Evolutionary conservation across 345 rosid genomes (phyloP), one percentile per base, ranked within the genome.

Genomic region (Acer negundo): DNA sequence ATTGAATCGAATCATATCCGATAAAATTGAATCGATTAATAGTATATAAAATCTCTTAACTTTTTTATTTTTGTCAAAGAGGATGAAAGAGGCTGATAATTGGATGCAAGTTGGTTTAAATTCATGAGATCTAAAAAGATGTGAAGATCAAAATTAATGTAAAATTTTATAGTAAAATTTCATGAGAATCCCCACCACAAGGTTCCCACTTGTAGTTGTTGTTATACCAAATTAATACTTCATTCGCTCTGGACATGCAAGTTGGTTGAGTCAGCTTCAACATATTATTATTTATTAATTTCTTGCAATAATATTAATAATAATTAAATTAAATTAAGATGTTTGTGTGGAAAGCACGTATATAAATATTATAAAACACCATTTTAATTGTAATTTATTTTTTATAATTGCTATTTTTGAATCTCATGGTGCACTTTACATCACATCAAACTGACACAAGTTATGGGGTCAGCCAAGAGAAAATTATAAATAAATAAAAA

Each of bases 191-290:
- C 28, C 26, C 8, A 26, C 67, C 58, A 71, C 62, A 77, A 59
- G 70, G 19, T 23, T 15, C 77, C 70, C 82, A 75, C 79, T 80
- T 38, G 49, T 12, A 6, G 2, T 53, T 69, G 38, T 4, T 35
- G 38, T 35, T 35, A 35, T 15, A 31, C n/a, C 23, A 31, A 66
- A 24, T 42, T 42, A 7, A 4, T 35, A 35, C 38, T 35, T 35
- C 46, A 79, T 70, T 51, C 67, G 72, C 38, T n/a, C 9, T 16
- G 62, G 59, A 31, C 72, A 67, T 65, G 58, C 76, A 78, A 73
- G 80, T 77, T 20, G 75, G 77, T 3, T 24, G 78, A 70, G 74
- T 78, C 79, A 70, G 76, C 40, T 68, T 75, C 79, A 78, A 49
- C 79, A 78, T 35, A 4, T 35, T 35, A 35, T 35, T 35, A 35